Evolutionary conservation across 2,329 filamentous ascomycete species (phyloP).

Genomic region (Sphaerulina musiva): DNA sequence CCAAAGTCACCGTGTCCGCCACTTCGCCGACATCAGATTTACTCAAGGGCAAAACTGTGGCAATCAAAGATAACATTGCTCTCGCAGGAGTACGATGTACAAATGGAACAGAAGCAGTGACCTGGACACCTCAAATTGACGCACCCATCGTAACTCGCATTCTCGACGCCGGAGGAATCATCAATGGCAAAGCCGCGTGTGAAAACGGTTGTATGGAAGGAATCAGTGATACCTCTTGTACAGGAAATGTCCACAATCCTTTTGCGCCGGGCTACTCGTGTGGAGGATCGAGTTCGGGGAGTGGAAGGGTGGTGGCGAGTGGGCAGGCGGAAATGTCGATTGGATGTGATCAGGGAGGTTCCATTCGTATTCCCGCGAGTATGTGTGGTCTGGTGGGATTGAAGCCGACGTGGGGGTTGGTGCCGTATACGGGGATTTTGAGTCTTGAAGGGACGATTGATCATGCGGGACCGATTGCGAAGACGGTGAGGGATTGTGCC

Average conservation of each 20-base stretch:
- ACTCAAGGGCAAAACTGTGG: slow-evolving; percentile 29
- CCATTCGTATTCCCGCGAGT: slow-evolving; percentile 30
- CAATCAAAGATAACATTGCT: slow-evolving; percentile 46
- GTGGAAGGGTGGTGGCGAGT: slow-evolving; percentile 39
- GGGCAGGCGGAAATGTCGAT: slow-evolving; percentile 36
- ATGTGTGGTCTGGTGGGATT: slow-evolving; percentile 34
- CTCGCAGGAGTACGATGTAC: slow-evolving; percentile 41
- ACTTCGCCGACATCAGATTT: slow-evolving; percentile 9
- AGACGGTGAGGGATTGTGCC: slow-evolving; percentile 40
- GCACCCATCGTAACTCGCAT: slow-evolving; percentile 35
- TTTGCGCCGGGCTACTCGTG: slow-evolving; percentile 41
- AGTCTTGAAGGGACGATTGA: slow-evolving; percentile 40
- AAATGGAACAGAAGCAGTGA: slow-evolving; percentile 39
- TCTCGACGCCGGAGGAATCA: slow-evolving; percentile 34
- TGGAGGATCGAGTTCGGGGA: slow-evolving; percentile 43
- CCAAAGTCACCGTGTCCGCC: slow-evolving; percentile 12
- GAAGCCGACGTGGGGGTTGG: slow-evolving; percentile 46
- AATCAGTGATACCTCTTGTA: slow-evolving; percentile 18
- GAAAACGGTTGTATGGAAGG: slow-evolving; percentile 36
- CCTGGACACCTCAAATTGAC: slow-evolving; percentile 37
- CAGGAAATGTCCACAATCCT: slow-evolving; percentile 38
- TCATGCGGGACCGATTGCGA: slow-evolving; percentile 43
- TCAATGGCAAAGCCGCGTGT: slow-evolving; percentile 44
- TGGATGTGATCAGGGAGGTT: slow-evolving; percentile 36
- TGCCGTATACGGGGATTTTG: slow-evolving; percentile 47